Conservation (phyloP, 2,329 filamentous ascomycete species). For the Thielaviopsis punctulata region DNA sequence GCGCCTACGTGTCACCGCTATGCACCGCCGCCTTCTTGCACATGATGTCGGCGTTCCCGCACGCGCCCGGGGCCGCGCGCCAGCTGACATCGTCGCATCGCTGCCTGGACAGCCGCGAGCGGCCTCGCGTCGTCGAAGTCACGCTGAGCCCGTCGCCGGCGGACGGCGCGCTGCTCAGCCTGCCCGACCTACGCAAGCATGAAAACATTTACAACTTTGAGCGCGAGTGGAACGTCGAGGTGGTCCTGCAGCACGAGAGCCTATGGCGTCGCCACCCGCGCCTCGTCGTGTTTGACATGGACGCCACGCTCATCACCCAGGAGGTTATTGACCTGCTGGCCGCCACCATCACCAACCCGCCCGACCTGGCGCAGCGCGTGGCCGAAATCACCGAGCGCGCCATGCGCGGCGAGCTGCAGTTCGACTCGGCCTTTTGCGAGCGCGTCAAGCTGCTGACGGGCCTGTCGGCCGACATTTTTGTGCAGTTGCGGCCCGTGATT, state of each 20-base stretch:
- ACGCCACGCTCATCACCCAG: conserved; percentile 90
- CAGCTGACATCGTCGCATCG: conserved; percentile 44
- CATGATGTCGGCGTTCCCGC: conserved; percentile 45
- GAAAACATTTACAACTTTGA: conserved; percentile 73
- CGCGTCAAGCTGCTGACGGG: conserved; percentile 68
- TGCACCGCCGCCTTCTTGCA: conserved; percentile 50
- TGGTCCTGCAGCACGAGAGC: conserved; percentile 56
- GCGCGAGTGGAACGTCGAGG: conserved; percentile 76
- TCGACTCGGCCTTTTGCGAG: conserved; percentile 65
- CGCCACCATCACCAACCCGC: conserved; percentile 48
- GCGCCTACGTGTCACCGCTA: conserved; percentile 46
- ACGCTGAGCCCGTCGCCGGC: conserved; percentile 43
- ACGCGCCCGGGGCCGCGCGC: conserved; percentile 30
- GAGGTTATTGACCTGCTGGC: conserved; percentile 96
- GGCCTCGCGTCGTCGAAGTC: conserved; percentile 49
- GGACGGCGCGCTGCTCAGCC: conserved; percentile 43
- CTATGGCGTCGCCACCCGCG: conserved; percentile 66
- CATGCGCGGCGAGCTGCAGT: conserved; percentile 93
- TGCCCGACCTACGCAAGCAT: conserved; percentile 59
- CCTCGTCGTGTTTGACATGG: conserved; percentile 95
- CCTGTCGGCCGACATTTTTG: conserved; percentile 61
- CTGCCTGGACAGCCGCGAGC: conserved; percentile 42
- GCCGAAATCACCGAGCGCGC: conserved; percentile 80
- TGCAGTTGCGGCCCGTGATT: conserved; percentile 56
- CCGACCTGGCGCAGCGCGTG: conserved; percentile 64